A percentile compares a stretch with the other conserved stretches of the same genome.
Conservation (phyloP, 2,329 filamentous ascomycete species). For the Immersiporthe knoxdaviesiana region DNA sequence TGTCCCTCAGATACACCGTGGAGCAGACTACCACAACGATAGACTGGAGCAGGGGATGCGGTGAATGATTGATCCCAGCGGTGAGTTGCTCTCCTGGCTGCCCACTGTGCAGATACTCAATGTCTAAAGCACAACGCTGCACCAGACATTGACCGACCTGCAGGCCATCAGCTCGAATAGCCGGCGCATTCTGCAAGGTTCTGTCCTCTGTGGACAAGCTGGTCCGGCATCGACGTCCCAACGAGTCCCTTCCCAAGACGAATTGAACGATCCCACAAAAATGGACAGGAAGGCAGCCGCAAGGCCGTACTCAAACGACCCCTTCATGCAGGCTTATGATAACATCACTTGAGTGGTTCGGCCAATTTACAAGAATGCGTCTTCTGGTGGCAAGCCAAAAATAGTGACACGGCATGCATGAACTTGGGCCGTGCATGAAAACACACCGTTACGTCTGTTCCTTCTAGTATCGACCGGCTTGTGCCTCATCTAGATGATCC, state of each 20-base stretch:
- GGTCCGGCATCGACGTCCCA: not conserved
- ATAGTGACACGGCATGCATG: conserved; percentile 5
- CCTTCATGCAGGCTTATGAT: not conserved
- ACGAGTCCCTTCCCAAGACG: not conserved
- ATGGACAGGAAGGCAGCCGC: no score
- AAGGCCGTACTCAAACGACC: no score
- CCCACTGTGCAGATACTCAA: not conserved
- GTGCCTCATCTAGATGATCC: not conserved
- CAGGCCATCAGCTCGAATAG: no score
- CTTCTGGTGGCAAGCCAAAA: not conserved
- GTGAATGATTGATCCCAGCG: not conserved
- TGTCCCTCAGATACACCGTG: not conserved
- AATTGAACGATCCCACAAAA: not conserved
- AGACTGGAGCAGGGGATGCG: not conserved
- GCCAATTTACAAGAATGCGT: not conserved
- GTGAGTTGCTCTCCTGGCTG: not conserved
- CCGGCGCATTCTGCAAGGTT: no score
- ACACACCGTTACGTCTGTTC: not conserved
- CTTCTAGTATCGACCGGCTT: not conserved
- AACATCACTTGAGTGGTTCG: not conserved
- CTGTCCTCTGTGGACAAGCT: not conserved
- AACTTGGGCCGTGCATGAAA: not conserved
- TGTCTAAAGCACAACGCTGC: not conserved
- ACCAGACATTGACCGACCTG: no score
- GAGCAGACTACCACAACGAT: not conserved